Conservation (phyloP, 192 early-diverging fungal species). For the Podila horticola region DNA sequence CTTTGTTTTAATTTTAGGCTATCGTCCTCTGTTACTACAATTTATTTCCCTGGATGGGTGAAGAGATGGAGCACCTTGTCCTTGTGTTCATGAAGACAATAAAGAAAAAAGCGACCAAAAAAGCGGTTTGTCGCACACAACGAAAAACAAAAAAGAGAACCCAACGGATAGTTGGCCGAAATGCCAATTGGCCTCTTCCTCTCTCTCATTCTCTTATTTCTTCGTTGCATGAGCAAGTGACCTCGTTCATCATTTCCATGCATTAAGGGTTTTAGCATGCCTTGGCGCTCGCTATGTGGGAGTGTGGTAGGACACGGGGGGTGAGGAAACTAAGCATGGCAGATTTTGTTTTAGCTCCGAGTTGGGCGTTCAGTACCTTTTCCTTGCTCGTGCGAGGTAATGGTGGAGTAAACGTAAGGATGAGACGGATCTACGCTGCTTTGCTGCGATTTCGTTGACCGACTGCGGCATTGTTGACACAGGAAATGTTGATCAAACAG, state of each 20-base stretch:
- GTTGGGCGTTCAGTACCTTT: too few species aligned
- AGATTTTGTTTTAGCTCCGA: too few species aligned
- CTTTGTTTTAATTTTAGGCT: neutral
- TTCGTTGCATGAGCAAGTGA: neutral
- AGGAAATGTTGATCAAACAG: too few species aligned
- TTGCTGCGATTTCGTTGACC: too few species aligned
- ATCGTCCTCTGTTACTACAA: neutral
- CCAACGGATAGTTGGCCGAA: neutral
- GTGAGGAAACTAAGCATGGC: too few species aligned
- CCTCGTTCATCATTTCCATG: neutral
- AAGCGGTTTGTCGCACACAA: neutral
- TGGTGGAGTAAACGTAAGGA: too few species aligned
- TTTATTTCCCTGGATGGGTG: neutral
- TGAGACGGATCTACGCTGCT: too few species aligned
- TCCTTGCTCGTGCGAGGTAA: too few species aligned
- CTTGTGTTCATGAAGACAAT: neutral
- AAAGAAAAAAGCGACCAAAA: neutral
- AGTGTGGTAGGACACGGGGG: too few species aligned
- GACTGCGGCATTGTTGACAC: too few species aligned
- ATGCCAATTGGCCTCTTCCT: neutral
- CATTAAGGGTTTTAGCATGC: too few species aligned
- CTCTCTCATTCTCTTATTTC: neutral
- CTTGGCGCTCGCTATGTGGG: too few species aligned
- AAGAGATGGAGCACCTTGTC: neutral
- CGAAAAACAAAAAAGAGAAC: neutral